These are phyloP conservation scores for Xylaria sp. DNA, from an alignment of 2,329 filamentous ascomycete species.

Conservation along the genomic window DNA sequence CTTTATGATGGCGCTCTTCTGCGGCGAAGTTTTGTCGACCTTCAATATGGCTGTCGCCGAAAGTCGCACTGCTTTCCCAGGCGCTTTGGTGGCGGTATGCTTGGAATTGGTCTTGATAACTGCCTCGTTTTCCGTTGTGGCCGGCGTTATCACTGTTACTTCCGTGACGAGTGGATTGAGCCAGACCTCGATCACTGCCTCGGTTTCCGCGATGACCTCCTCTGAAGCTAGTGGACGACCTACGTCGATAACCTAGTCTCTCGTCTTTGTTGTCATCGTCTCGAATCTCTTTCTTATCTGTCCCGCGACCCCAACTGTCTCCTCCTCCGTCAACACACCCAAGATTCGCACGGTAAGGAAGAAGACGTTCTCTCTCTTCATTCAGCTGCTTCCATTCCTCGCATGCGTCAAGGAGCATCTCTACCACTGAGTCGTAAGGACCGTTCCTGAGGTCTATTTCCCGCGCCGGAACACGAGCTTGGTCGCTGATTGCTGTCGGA, in stretches of 20 bases:
- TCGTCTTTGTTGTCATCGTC: background rate
- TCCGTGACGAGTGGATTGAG: background rate
- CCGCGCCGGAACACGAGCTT: background rate
- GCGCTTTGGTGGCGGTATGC: background rate
- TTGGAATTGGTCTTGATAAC: background rate
- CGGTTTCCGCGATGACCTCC: background rate
- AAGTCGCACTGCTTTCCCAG: background rate
- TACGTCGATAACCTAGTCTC: background rate
- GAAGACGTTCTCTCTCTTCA: background rate
- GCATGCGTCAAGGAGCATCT: conserved; percentile 2
- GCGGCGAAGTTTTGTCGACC: background rate
- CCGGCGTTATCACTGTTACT: background rate
- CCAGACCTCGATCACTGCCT: background rate
- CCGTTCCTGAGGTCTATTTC: background rate
- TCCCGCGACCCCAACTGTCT: background rate
- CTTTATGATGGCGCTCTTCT: background rate
- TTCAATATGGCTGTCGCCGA: background rate
- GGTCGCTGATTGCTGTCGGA: conserved; percentile 1
- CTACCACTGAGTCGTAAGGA: background rate
- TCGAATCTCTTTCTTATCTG: background rate
- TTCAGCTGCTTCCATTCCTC: background rate
- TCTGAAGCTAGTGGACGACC: no score
- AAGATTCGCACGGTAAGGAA: background rate
- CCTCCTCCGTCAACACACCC: background rate
- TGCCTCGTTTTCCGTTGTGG: background rate